phyloP scores from a whole-genome alignment of 495 filamentous ascomycete species.

The Amphirosellinia nigrospora region DNA sequence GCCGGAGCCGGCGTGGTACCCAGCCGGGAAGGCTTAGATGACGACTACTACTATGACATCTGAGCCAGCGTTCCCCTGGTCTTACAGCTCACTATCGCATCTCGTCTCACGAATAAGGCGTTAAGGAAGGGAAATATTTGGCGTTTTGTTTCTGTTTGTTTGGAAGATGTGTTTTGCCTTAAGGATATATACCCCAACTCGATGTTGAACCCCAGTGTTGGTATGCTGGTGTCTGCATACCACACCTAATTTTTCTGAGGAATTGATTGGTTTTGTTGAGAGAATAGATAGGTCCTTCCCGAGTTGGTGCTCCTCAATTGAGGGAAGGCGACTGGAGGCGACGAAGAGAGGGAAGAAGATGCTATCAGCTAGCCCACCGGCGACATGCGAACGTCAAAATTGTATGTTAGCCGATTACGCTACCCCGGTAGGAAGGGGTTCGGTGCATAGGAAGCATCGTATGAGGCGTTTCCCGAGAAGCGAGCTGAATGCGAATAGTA shows the following conservation, averaged over 20 bases:
- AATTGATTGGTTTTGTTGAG: neutral
- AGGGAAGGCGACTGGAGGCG: neutral
- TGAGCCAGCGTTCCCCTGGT: slow-evolving; percentile 32
- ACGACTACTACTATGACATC: slow-evolving; percentile 74
- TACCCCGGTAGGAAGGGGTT: neutral
- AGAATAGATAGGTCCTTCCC: neutral
- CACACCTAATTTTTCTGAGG: neutral
- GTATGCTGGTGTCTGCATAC: slow-evolving; percentile 2
- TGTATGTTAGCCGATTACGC: neutral
- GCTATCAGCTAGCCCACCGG: neutral
- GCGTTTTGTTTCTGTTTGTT: slow-evolving; percentile 14
- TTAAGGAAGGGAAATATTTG: slow-evolving; percentile 2
- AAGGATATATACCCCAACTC: slow-evolving; percentile 26
- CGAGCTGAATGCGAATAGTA: slow-evolving; percentile 9
- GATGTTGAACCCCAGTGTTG: slow-evolving; percentile 5
- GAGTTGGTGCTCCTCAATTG: neutral
- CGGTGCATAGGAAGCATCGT: neutral
- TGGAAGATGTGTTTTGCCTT: slow-evolving; percentile 9
- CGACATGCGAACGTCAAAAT: neutral
- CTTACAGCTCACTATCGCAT: neutral
- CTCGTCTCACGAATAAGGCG: neutral
- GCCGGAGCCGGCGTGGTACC: slow-evolving; percentile 60
- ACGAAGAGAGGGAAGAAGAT: neutral
- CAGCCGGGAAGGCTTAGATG: slow-evolving; percentile 65
- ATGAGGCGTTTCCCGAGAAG: neutral